phyloP scores from a whole-genome alignment of 257 asterid genomes.

The Solanum appendiculatum region DNA sequence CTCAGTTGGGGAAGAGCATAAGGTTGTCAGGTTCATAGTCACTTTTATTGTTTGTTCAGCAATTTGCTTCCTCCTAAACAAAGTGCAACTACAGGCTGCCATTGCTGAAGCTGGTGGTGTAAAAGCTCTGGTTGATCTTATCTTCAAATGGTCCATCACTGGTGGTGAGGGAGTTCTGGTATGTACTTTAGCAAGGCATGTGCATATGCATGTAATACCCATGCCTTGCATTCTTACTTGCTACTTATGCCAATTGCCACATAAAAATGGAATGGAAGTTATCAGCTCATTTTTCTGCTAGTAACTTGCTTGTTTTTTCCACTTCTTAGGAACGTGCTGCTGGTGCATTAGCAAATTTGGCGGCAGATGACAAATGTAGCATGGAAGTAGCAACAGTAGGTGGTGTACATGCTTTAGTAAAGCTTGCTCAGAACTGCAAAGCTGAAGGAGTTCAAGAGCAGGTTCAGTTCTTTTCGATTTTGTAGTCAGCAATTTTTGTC shows the following conservation, averaged over 20 bases:
- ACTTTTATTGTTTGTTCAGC: neutral
- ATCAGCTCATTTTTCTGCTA: neutral
- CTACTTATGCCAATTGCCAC: neutral
- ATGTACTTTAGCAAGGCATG: conserved; percentile 12
- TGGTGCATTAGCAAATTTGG: conserved; percentile 86
- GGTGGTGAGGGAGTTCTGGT: conserved; percentile 85
- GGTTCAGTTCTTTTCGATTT: conserved; percentile 23
- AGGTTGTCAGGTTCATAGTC: conserved; percentile 33
- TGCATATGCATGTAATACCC: neutral
- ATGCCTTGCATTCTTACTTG: neutral
- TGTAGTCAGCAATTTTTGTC: neutral
- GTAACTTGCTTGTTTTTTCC: neutral
- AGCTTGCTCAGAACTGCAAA: conserved; percentile 61
- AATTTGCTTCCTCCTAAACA: neutral
- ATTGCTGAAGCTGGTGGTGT: conserved; percentile 86
- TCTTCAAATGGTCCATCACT: conserved; percentile 59
- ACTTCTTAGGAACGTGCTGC: conserved; percentile 77
- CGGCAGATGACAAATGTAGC: conserved; percentile 96
- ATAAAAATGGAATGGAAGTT: neutral
- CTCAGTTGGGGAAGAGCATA: conserved; percentile 77
- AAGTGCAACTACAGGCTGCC: conserved; percentile 40
- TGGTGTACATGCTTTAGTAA: conserved; percentile 73
- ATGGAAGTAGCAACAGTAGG: conserved; percentile 62
- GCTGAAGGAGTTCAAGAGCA: conserved; percentile 90
- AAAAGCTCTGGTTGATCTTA: conserved; percentile 72